Evolutionary conservation across 73 alveolate species (phyloP).

Genomic region (Paramecium tetraurelia): DNA sequence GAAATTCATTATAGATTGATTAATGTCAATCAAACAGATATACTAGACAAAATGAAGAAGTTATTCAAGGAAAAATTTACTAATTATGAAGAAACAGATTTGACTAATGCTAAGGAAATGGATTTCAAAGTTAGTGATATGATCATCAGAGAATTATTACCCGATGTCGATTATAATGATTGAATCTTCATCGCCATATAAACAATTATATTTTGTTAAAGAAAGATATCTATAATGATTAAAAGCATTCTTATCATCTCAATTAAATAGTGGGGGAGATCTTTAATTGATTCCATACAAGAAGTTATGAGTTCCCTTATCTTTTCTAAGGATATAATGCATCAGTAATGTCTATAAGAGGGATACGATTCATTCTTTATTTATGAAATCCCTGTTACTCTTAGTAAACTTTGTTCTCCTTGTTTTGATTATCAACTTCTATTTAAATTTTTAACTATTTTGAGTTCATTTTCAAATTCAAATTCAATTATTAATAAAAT

Average conservation of each 20-base stretch:
- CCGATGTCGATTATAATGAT: constrained; percentile 45
- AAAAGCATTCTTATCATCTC: not conserved
- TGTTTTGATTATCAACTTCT: not conserved
- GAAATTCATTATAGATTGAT: not conserved
- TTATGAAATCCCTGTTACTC: not conserved
- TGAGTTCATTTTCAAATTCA: not conserved
- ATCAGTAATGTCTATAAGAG: not conserved
- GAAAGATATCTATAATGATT: not conserved
- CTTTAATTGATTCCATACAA: not conserved
- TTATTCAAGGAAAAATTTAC: constrained; percentile 54
- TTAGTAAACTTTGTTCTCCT: not conserved
- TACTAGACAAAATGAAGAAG: constrained; percentile 26
- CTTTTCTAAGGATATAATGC: not conserved
- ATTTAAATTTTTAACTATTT: not conserved
- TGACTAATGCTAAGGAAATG: constrained; percentile 54
- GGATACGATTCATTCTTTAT: not conserved
- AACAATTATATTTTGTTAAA: not conserved
- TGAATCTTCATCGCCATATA: not conserved
- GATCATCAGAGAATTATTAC: constrained; percentile 61
- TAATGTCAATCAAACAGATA: not conserved
- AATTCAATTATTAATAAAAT: not conserved
- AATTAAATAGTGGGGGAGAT: not conserved
- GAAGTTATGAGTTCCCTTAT: not conserved
- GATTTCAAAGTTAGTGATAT: constrained; percentile 53
- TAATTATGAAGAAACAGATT: constrained; percentile 43